Evolutionary conservation across 108 stramenopile species (phyloP), one percentile per base, ranked within the genome.

Genomic region (Fistulifera pelliculosa): DNA sequence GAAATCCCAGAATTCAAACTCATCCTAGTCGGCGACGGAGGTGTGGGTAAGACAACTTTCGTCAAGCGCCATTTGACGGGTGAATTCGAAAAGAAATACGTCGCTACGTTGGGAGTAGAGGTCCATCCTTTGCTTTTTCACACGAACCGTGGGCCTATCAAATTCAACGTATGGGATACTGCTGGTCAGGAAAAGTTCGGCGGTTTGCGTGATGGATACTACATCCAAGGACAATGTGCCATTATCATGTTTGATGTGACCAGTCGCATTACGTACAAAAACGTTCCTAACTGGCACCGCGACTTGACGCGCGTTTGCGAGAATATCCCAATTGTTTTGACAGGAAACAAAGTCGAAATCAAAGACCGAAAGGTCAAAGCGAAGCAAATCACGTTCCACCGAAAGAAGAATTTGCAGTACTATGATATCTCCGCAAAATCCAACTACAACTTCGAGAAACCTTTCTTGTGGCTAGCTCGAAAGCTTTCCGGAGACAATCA

Each of bases 381-480:
- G 47, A 98, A 98, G 86, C 96, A 99, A 75, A 97, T 99, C 64
- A 96, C 94, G 31, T 99, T 98, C 87, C 99, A 99, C 73, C 87
- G 99, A 47, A 98, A 97, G 87, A 98, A 98, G 87, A 98, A 98
- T 67, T 73, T 99, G 47, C 97, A 98, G 77, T 99, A 99, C 73
- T 98, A 96, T 62, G 97, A 99, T 74, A 98, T 99, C 63, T 98
- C 96, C 14, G 99, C 99, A 49, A 99, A 99, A 80, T 91, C 85
- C 31, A 99, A 99, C 85, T 98, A 98, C 90, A 98, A 99, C 93
- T 98, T 98, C 61, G 99, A 98, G 83, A 98, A 98, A 89, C 99
- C 99, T 21, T 99, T 99, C 80, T 82, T 99, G 39, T 98, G 96
- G 96, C 76, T 99, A 69, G 96, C 99, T 38, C 81, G 96, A 49